phyloP scores from a whole-genome alignment of 495 filamentous ascomycete genomes.

The Aspergillus cavernicola region DNA sequence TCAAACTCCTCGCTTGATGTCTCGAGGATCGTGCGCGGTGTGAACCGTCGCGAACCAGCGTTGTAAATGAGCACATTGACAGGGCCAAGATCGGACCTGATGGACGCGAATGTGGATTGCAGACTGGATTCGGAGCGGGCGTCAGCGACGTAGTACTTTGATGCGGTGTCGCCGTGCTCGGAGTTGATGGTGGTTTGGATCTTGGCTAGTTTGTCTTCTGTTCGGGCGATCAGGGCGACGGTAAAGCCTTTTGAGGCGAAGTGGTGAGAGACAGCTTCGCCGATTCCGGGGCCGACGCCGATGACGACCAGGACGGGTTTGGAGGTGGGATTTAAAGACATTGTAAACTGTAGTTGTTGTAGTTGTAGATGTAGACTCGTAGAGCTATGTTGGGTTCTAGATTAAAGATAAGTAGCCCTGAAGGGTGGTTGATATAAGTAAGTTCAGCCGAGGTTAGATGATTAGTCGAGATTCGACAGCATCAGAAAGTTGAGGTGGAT shows the following conservation, averaged over 20 bases:
- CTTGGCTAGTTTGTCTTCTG: conserved; percentile 22
- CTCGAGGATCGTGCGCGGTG: conserved; percentile 23
- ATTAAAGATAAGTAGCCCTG: neutral
- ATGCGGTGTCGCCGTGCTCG: conserved; percentile 6
- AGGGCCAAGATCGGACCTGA: conserved; percentile 22
- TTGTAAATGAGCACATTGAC: conserved; percentile 29
- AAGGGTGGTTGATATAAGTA: neutral
- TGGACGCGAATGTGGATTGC: conserved; percentile 18
- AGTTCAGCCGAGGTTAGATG: neutral
- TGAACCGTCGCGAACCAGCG: conserved; percentile 25
- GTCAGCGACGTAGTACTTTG: conserved; percentile 28
- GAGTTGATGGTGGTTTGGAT: conserved; percentile 21
- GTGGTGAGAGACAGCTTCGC: conserved; percentile 28
- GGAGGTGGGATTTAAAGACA: conserved; percentile 11
- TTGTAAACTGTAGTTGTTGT: too few relatives aligned
- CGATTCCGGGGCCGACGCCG: conserved; percentile 31
- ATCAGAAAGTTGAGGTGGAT: neutral
- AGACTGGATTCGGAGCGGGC: conserved; percentile 19
- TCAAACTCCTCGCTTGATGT: conserved; percentile 29
- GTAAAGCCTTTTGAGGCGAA: conserved; percentile 25
- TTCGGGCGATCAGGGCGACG: conserved; percentile 28
- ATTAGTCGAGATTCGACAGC: neutral
- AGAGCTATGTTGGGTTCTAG: neutral
- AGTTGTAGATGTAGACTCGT: too few relatives aligned
- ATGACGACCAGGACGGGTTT: conserved; percentile 29